Base-by-base conservation (phyloP, 75 land plant genomes). In the Pinus albicaulis region DNA sequence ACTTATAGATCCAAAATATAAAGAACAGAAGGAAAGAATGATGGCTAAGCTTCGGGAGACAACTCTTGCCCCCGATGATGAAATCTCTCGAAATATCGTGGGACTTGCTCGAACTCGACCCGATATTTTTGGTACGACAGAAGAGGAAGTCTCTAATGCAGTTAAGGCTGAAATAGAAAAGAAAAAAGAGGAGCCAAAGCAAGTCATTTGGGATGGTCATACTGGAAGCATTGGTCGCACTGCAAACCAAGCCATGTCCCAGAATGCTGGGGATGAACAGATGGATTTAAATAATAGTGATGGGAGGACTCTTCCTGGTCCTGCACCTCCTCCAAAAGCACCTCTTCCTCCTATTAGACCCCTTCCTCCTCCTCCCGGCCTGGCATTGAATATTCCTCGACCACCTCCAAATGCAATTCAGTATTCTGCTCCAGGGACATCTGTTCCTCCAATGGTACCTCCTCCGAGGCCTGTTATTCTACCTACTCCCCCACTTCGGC, bases 201-300 rank as follows among this genome's bases (percentile, higher is more conserved):
- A 96, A 81, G 98, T 96, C 31, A 96, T 96, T 61, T 96, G 99
- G 99, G 99, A 96, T 82, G 99, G 99, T 25, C 99, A 96, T 63
- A 83, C 93, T 73, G 93, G 98, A 23, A 96, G 99, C 76, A 96
- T 96, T 77, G 94, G 99, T 8, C 86, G 99, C 19, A 96, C 99
- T 52, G 99, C 99, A 23, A 96, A 83, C 66, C 99, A 96, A 56
- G 99, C 99, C 31, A 76, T 96, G 92, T 87, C 98, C 5, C 99
- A 96, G 65, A 86, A 76, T 74, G 79, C 63, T n/a, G 86, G 83
- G 24, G 98, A 94, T 20, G 93, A 96, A 65, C 92, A 81, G 72
- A 74, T 79, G 56, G 90, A 80, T 76, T 66, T 82, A 55, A 77
- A 74, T 59, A 79, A 76, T 68, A 63, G 34, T 66, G 88, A 86